phyloP scores from a whole-genome alignment of 108 stramenopile species.

The Cylindrotheca fusiformis region DNA sequence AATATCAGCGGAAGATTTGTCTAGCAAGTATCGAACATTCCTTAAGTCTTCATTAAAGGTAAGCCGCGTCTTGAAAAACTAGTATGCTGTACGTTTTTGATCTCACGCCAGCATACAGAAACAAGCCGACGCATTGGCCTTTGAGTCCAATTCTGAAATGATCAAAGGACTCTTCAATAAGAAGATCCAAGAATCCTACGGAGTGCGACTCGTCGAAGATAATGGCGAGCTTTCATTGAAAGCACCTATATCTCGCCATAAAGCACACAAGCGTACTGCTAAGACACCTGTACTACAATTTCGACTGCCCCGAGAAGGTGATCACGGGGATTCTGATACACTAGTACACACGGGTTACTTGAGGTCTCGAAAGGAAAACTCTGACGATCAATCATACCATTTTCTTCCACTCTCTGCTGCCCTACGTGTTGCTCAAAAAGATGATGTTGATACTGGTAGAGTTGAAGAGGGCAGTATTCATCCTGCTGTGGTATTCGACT shows the following conservation, averaged over 20 bases:
- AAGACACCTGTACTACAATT: constrained; percentile 68
- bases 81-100: neutral
- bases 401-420: constrained; percentile 67
- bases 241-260: constrained; percentile 46
- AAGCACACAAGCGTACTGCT: constrained; percentile 48
- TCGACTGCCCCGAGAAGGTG: constrained; percentile 24
- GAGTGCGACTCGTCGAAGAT: constrained; percentile 37
- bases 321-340: constrained; percentile 33
- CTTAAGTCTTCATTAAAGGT: constrained; percentile 35
- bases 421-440: constrained; percentile 57
- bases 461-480: constrained; percentile 58
- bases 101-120: constrained; percentile 17
- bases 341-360: constrained; percentile 51
- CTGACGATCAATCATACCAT: constrained; percentile 18
- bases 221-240: constrained; percentile 30
- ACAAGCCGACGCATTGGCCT: constrained; percentile 60
- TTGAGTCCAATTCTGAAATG: constrained; percentile 47
- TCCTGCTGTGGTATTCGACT: constrained; percentile 63
- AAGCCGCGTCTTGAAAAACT: constrained; percentile 20
- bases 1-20: constrained; percentile 27
- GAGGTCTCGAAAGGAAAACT: constrained; percentile 13
- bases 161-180: constrained; percentile 57
- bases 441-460: constrained; percentile 49
- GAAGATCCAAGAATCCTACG: constrained; percentile 54
- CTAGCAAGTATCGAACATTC: constrained; percentile 30